phyloP scores from a whole-genome alignment of 805 yeast species.

The Metschnikowia gelsemii region DNA sequence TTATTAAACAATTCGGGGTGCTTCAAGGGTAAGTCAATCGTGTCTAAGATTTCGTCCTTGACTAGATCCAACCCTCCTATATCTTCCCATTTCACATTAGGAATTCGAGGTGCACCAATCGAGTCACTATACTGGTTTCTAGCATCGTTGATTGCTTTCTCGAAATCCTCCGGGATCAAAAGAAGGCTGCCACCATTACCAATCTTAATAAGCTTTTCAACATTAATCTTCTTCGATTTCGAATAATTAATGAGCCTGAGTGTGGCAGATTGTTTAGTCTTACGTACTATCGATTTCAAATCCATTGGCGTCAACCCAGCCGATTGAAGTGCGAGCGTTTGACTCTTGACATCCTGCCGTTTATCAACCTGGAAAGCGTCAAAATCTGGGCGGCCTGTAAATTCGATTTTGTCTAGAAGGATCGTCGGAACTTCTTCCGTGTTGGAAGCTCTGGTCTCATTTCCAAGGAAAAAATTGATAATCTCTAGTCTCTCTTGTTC shows the following conservation, averaged over 20 bases:
- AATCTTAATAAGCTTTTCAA: conserved; percentile 36
- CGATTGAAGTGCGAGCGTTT: conserved; percentile 72
- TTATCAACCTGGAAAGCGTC: conserved; percentile 23
- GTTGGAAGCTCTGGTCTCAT: conserved; percentile 19
- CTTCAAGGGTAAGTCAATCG: conserved; percentile 92
- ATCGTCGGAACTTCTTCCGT: conserved; percentile 18
- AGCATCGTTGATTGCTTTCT: conserved; percentile 71
- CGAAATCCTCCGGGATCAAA: conserved; percentile 61
- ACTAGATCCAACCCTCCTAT: conserved; percentile 93
- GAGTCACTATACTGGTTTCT: conserved; percentile 88
- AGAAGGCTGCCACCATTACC: conserved; percentile 56
- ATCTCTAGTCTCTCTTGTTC: conserved; percentile 71
- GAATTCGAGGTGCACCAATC: conserved; percentile 95
- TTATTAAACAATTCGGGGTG: conserved; percentile 86
- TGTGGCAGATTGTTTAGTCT: conserved; percentile 58
- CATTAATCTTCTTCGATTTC: conserved; percentile 17
- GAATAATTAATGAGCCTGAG: conserved; percentile 45
- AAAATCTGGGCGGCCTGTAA: conserved; percentile 19
- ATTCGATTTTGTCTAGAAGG: conserved; percentile 23
- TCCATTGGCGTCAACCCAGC: conserved; percentile 93
- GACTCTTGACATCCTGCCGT: conserved; percentile 47
- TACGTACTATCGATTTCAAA: conserved; percentile 64
- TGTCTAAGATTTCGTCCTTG: conserved; percentile 89
- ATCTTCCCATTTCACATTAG: conserved; percentile 94
- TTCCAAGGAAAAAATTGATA: conserved; percentile 48